phyloP scores from a whole-genome alignment of 768 basidiomycete species.

The Hericium erinaceus region DNA sequence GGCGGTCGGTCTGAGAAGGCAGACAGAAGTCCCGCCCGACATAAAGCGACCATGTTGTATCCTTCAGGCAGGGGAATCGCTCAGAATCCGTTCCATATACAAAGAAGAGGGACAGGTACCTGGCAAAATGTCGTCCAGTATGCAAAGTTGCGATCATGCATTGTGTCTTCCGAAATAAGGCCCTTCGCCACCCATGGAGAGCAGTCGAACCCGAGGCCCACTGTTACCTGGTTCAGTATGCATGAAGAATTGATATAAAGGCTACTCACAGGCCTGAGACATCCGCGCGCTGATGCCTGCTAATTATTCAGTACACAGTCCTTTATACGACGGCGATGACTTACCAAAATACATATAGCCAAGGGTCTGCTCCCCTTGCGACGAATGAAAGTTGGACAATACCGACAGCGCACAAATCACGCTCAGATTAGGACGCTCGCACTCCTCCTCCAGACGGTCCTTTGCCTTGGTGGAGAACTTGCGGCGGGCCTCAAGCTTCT shows the following conservation, averaged over 20 bases:
- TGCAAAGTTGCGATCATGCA: slow-evolving; percentile 50
- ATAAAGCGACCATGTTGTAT: slow-evolving; percentile 57
- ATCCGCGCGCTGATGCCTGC: slow-evolving; percentile 51
- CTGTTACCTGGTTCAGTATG: slow-evolving; percentile 21
- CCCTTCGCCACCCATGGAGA: slow-evolving; percentile 46
- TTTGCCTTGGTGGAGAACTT: slow-evolving; percentile 30
- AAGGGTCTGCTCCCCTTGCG: slow-evolving; percentile 30
- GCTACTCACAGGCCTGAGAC: slow-evolving; percentile 45
- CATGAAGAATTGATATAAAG: background rate
- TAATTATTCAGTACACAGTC: background rate
- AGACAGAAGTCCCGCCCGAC: slow-evolving; percentile 55
- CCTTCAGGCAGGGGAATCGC: slow-evolving; percentile 22
- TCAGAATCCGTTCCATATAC: background rate
- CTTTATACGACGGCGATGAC: background rate
- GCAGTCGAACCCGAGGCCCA: slow-evolving; percentile 49
- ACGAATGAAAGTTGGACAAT: slow-evolving; percentile 30
- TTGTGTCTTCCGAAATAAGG: slow-evolving; percentile 41
- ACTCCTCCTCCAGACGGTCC: slow-evolving; percentile 29
- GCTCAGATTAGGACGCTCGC: slow-evolving; percentile 30
- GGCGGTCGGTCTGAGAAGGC: slow-evolving; percentile 26
- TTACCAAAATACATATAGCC: slow-evolving; percentile 36
- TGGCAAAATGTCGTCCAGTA: slow-evolving; percentile 52
- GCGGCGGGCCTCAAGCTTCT: slow-evolving; percentile 19
- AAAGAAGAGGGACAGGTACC: slow-evolving; percentile 19
- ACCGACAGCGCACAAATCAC: slow-evolving; percentile 32